Conservation (phyloP, 1,139 yeast genomes). For the Kurtzmaniella quercitrusa region DNA sequence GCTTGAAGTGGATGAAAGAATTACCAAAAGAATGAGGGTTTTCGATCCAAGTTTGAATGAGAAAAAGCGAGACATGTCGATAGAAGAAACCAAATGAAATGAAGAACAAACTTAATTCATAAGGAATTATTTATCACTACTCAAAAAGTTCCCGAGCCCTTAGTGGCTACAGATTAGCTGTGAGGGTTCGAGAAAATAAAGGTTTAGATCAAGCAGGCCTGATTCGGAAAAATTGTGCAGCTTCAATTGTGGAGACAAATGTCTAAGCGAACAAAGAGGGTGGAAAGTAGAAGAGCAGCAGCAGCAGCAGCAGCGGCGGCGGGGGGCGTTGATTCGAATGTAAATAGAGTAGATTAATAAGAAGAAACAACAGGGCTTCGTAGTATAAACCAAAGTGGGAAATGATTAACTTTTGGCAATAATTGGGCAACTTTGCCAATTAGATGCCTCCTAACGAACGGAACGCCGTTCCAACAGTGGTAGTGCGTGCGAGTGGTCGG, state of each 20-base stretch:
- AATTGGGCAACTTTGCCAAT: background rate
- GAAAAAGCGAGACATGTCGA: slow-evolving; percentile 5
- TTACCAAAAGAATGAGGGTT: slow-evolving; percentile 53
- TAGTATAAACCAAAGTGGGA: background rate
- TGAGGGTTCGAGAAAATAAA: no score
- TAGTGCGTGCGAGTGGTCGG: background rate
- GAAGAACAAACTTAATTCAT: no score
- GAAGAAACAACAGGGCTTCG: background rate
- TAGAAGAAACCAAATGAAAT: slow-evolving; percentile 1
- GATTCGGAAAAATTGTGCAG: background rate
- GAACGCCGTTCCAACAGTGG: background rate
- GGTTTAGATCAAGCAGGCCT: no score
- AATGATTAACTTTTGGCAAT: background rate
- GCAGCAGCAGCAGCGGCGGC: no score
- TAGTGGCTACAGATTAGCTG: background rate
- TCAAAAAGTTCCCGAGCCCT: background rate
- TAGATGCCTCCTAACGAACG: background rate
- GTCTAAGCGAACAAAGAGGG: background rate
- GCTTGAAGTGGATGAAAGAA: slow-evolving; percentile 64
- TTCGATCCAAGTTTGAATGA: slow-evolving; percentile 27
- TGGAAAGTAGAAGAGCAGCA: no score
- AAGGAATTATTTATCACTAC: no score
- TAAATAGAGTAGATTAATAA: background rate
- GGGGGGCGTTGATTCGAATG: background rate
- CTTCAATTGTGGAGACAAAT: background rate